phyloP scores from a whole-genome alignment of 306 rosid species.

The Argentina anserina region DNA sequence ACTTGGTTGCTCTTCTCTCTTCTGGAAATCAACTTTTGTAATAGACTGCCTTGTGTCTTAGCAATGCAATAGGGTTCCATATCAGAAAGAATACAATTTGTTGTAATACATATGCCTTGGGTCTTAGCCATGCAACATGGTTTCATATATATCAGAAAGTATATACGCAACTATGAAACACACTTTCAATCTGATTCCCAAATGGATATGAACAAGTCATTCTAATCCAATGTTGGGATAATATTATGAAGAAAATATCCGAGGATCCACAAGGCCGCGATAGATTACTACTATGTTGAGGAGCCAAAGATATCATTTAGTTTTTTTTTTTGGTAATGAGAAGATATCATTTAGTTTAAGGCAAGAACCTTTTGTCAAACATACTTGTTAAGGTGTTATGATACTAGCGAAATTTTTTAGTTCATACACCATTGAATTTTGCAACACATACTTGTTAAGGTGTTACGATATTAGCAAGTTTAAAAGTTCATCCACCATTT shows the following conservation, averaged over 20 bases:
- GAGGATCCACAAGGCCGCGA: neutral
- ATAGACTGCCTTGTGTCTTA: neutral
- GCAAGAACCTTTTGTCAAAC: too few species aligned
- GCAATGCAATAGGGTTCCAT: neutral
- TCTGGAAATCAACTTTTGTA: neutral
- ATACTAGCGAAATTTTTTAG: too few species aligned
- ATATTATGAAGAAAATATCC: too few species aligned
- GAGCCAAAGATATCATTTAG: neutral
- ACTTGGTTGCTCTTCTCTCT: neutral
- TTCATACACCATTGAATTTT: too few species aligned
- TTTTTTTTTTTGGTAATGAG: too few species aligned
- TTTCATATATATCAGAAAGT: neutral
- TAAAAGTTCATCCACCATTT: too few species aligned
- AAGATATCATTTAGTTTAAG: too few species aligned
- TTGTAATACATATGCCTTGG: neutral
- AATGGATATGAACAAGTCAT: neutral
- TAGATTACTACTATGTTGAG: neutral
- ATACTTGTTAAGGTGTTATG: too few species aligned
- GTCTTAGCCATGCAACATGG: neutral
- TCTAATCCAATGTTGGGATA: neutral
- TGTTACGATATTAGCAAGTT: too few species aligned
- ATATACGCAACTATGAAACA: too few species aligned
- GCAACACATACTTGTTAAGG: too few species aligned
- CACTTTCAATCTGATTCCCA: neutral
- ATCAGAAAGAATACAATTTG: neutral